Evolutionary conservation across 805 yeast genomes (phyloP).

Genomic region (Scheffersomyces coipomensis): DNA sequence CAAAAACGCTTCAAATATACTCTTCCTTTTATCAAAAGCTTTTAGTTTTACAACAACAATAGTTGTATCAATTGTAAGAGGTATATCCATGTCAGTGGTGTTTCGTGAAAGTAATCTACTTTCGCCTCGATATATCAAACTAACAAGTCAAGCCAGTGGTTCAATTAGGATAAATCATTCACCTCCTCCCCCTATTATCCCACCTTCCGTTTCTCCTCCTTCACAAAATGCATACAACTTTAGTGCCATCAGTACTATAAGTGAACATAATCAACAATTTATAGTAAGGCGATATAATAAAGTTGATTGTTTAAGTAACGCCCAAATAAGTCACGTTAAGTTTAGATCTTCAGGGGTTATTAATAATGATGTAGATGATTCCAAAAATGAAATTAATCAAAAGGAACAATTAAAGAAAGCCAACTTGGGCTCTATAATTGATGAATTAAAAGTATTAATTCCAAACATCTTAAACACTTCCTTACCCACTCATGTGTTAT

Average conservation of each 20-base stretch:
- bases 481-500: slow-evolving; percentile 43
- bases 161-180: not conserved
- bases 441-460: slow-evolving; percentile 44
- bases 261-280: too few relatives aligned
- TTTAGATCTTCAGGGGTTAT: not conserved
- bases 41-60: too few relatives aligned
- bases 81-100: not conserved
- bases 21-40: too few relatives aligned
- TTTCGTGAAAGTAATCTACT: not conserved
- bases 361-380: not conserved
- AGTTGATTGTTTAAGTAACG: too few relatives aligned
- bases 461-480: slow-evolving; percentile 50
- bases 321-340: not conserved
- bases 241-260: too few relatives aligned
- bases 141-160: not conserved
- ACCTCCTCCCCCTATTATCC: too few relatives aligned
- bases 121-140: not conserved
- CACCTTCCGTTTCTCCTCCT: too few relatives aligned
- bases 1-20: too few relatives aligned
- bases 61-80: too few relatives aligned
- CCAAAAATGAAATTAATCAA: not conserved
- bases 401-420: slow-evolving; percentile 34
- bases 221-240: too few relatives aligned
- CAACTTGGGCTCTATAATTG: slow-evolving; percentile 55
- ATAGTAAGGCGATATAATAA: too few relatives aligned